Conservation (phyloP, 768 basidiomycete species). For the Leccinum sublutescens region DNA sequence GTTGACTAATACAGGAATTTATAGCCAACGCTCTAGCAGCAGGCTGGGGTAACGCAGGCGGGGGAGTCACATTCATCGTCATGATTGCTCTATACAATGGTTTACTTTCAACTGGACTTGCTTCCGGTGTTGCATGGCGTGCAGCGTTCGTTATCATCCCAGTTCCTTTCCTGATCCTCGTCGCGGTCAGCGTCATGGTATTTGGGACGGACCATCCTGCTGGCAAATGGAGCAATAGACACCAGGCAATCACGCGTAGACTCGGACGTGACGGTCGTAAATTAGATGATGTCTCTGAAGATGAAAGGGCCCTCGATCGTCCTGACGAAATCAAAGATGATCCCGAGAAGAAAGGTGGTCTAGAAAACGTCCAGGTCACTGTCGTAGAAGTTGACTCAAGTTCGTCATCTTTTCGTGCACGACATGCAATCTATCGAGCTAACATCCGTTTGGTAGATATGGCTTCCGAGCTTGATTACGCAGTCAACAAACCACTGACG, state of each 20-base stretch:
- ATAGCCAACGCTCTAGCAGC: slow-evolving; percentile 53
- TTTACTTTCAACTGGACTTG: slow-evolving; percentile 37
- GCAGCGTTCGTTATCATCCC: slow-evolving; percentile 56
- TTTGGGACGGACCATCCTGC: slow-evolving; percentile 55
- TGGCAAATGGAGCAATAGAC: slow-evolving; percentile 51
- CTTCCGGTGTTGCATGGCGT: slow-evolving; percentile 49
- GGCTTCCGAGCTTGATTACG: slow-evolving; percentile 39
- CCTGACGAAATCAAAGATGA: slow-evolving; percentile 24
- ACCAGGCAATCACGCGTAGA: slow-evolving; percentile 33
- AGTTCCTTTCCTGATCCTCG: slow-evolving; percentile 47
- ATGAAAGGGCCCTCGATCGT: slow-evolving; percentile 13
- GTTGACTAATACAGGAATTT: slow-evolving; percentile 21
- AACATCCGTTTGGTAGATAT: slow-evolving; percentile 12
- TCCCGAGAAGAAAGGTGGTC: slow-evolving; percentile 29
- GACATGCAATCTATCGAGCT: not conserved
- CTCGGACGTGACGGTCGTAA: not conserved
- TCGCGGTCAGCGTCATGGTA: slow-evolving; percentile 40
- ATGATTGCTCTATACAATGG: slow-evolving; percentile 53
- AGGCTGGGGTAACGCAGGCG: slow-evolving; percentile 51
- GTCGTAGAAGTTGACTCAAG: not conserved
- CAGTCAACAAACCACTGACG: slow-evolving; percentile 47
- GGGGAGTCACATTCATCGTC: slow-evolving; percentile 54
- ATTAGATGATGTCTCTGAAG: slow-evolving; percentile 1
- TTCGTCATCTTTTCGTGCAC: not conserved
- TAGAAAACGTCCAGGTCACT: slow-evolving; percentile 18